Conservation (phyloP, 805 yeast genomes). For the Metschnikowia hibisci region DNA sequence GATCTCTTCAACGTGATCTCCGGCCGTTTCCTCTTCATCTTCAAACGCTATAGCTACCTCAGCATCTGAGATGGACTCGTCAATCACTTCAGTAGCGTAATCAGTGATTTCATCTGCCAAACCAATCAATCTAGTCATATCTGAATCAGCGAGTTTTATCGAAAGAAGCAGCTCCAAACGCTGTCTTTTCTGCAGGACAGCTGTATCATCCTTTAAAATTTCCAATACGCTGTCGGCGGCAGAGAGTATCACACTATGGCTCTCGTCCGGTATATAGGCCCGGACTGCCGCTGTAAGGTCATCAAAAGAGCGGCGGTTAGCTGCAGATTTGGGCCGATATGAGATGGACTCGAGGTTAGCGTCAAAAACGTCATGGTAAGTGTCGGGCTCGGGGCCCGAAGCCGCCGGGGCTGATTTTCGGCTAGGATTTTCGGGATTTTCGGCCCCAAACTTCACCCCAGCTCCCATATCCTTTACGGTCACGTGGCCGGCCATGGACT, state of each 20-base stretch:
- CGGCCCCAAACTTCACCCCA: constrained; percentile 28
- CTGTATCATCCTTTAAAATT: constrained; percentile 42
- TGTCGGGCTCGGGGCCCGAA: neutral
- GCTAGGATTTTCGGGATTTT: neutral
- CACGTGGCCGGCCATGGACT: constrained; percentile 68
- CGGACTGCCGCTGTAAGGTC: constrained; percentile 56
- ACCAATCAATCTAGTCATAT: constrained; percentile 44
- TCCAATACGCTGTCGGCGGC: constrained; percentile 66
- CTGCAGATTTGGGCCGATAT: constrained; percentile 61
- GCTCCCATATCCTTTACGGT: constrained; percentile 68
- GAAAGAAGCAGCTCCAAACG: constrained; percentile 49
- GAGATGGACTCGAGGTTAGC: constrained; percentile 43
- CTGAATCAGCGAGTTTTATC: constrained; percentile 35
- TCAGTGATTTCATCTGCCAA: constrained; percentile 50
- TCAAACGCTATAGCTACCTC: constrained; percentile 27
- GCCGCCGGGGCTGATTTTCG: neutral
- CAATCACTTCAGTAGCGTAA: constrained; percentile 25
- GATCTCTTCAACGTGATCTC: constrained; percentile 19
- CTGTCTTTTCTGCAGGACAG: constrained; percentile 44
- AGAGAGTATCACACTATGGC: constrained; percentile 66
- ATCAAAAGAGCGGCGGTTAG: constrained; percentile 50
- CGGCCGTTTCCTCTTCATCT: constrained; percentile 15
- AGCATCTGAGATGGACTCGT: constrained; percentile 9
- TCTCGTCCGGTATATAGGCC: constrained; percentile 63
- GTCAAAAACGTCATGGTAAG: neutral